Base-by-base conservation (phyloP, 2,329 filamentous ascomycete species). In the Fusarium neocosmosporiellum region DNA sequence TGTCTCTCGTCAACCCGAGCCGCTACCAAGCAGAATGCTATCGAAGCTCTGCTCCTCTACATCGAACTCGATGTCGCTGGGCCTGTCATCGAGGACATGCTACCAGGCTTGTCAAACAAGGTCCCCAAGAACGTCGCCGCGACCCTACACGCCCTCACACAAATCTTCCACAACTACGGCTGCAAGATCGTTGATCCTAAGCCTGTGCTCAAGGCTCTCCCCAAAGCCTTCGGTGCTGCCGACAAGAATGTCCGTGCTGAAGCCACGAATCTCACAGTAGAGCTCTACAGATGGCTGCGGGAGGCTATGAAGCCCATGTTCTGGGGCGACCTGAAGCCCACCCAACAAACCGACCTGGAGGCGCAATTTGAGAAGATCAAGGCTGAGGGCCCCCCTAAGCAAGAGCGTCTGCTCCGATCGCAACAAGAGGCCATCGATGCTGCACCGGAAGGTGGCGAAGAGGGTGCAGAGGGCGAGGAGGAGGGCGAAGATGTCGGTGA, bases 221-320 rank as follows among this genome's bases (percentile, higher is more conserved):
- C 96, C 4, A 97, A 98, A 80, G 92, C 92, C 2, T 99, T 98
- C 80, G 94, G 94, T 22, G 96, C 98, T 81, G 96, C 96, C 34
- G 96, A 99, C 87, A 99, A 99, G 84, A 98, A 98, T 80, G 94
- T 99, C 18, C 92, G 96, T 82, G 95, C 95, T 5, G 96, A 98
- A 81, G 95, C 95, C 31, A 96, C 96, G 54, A 95, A 93, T 76
- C 86, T 99, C 65, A 93, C 96, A 0, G 94, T 98, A 55, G 97
- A 99, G 80, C 90, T 99, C 66, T 99, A 99, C 83, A 88, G 96
- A 82, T 99, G 97, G 96, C 87, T 99, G 36, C 93, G 96, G 75
- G 96, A 99, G 73, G 96, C 96, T 13, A 98, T 99, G 91, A 99
- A 99, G 81, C 94, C 96, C 39, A 92, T 98, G 83, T 98, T 99